Evolutionary conservation across 768 basidiomycete species (phyloP).

Genomic region (Pilatotrama ljubarskyi): DNA sequence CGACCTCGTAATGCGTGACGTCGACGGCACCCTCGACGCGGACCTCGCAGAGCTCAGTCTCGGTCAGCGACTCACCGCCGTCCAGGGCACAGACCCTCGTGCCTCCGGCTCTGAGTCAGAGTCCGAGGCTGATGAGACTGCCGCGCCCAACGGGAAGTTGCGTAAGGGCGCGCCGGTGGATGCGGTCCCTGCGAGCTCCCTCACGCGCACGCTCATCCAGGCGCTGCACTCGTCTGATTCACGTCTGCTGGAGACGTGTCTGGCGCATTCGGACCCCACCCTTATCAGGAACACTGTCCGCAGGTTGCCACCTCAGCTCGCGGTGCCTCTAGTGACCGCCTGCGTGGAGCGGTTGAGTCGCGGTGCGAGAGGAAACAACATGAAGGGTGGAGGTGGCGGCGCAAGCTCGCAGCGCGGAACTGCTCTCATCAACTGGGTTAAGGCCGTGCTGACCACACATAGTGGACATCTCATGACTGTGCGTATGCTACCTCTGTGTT

Average conservation of each 20-base stretch:
- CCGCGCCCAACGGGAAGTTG: constrained; percentile 14
- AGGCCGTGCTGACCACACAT: constrained; percentile 80
- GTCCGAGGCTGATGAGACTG: constrained; percentile 47
- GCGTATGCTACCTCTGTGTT: constrained; percentile 36
- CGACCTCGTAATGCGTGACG: constrained; percentile 47
- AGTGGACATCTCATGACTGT: constrained; percentile 95
- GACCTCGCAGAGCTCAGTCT: constrained; percentile 90
- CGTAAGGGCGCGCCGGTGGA: constrained; percentile 36
- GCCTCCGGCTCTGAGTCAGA: constrained; percentile 41
- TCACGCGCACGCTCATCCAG: constrained; percentile 93
- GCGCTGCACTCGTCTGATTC: constrained; percentile 95
- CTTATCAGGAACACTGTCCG: constrained; percentile 87
- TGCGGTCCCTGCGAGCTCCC: constrained; percentile 74
- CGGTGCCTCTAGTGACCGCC: constrained; percentile 80
- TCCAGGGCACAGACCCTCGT: constrained; percentile 51
- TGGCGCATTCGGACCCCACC: constrained; percentile 76
- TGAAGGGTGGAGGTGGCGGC: constrained; percentile 77
- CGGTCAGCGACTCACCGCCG: constrained; percentile 83
- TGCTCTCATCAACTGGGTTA: constrained; percentile 74
- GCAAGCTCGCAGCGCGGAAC: constrained; percentile 77
- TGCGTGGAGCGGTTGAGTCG: constrained; percentile 88
- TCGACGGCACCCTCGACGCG: constrained; percentile 74
- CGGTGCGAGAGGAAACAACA: constrained; percentile 65
- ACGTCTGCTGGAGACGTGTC: constrained; percentile 81
- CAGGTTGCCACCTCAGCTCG: constrained; percentile 82